Conservation (phyloP, 2,329 filamentous ascomycete genomes). For the Samsoniella hepiali region DNA sequence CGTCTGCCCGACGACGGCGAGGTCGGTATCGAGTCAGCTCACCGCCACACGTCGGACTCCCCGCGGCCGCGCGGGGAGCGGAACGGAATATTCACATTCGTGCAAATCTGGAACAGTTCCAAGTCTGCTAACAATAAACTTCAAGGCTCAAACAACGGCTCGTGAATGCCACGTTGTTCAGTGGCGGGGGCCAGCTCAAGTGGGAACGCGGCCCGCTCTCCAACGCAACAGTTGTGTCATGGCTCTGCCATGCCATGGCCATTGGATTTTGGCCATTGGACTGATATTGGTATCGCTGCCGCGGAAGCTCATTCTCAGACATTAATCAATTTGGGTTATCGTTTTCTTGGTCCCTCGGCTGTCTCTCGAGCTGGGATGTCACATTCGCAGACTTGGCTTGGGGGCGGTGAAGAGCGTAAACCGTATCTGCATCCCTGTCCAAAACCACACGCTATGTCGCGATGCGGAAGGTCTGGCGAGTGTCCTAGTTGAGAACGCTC, state of each 20-base stretch:
- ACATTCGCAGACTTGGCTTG: not conserved
- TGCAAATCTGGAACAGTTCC: not conserved
- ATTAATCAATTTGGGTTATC: too few species aligned
- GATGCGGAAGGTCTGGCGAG: not conserved
- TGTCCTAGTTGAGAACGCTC: not conserved
- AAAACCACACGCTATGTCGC: not conserved
- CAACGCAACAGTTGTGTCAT: not conserved
- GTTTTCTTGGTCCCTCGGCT: not conserved
- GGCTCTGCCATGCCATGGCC: not conserved
- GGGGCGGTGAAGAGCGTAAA: constrained; percentile 2
- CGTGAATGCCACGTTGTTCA: constrained; percentile 7
- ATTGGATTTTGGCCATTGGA: not conserved
- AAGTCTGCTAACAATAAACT: not conserved
- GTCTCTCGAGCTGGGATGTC: not conserved
- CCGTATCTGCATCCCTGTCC: not conserved
- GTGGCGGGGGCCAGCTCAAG: not conserved
- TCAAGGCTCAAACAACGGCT: not conserved
- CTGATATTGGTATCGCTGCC: not conserved
- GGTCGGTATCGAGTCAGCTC: not conserved
- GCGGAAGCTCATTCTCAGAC: not conserved
- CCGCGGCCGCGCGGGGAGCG: not conserved
- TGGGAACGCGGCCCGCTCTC: constrained; percentile 2
- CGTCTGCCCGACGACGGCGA: not conserved
- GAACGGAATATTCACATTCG: not conserved
- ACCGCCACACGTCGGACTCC: not conserved